Evolutionary conservation across 2,329 filamentous ascomycete genomes (phyloP).

Genomic region (Phoma sp.): DNA sequence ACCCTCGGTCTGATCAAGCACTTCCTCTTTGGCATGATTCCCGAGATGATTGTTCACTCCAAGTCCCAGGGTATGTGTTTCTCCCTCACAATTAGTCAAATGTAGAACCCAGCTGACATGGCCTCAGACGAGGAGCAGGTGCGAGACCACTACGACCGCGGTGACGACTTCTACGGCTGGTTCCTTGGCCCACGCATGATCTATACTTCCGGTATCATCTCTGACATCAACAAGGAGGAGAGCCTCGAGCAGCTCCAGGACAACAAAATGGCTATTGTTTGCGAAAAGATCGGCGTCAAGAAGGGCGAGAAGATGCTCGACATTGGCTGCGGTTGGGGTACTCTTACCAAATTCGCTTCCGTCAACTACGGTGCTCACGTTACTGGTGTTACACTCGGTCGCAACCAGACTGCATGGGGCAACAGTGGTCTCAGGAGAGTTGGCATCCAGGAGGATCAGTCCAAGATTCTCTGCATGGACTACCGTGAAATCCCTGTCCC

Average conservation of each 20-base stretch:
- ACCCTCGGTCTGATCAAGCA: conserved; percentile 85
- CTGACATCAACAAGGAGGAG: conserved; percentile 86
- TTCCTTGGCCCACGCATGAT: conserved; percentile 99
- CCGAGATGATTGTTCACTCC: conserved; percentile 91
- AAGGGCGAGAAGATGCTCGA: conserved; percentile 85
- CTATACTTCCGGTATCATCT: conserved; percentile 95
- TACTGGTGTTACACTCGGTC: conserved; percentile 91
- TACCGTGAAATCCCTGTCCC: conserved; percentile 92
- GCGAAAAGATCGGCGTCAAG: conserved; percentile 91
- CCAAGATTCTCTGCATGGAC: conserved; percentile 92
- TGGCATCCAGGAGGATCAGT: conserved; percentile 85
- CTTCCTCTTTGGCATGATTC: conserved; percentile 86
- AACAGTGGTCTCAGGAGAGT: conserved; percentile 86
- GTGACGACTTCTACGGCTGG: conserved; percentile 98
- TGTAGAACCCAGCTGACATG: conserved; percentile 33
- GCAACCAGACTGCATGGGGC: conserved; percentile 97
- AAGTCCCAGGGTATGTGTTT: conserved; percentile 76
- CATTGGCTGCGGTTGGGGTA: conserved; percentile 98
- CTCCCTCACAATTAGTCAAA: not conserved
- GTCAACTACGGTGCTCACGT: conserved; percentile 87
- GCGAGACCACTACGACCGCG: conserved; percentile 95
- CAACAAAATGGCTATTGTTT: conserved; percentile 94
- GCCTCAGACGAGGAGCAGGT: conserved; percentile 90
- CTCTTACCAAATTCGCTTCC: conserved; percentile 89
- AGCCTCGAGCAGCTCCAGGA: conserved; percentile 94